phyloP scores from a whole-genome alignment of 495 filamentous ascomycete species.

The Neurospora sp. region DNA sequence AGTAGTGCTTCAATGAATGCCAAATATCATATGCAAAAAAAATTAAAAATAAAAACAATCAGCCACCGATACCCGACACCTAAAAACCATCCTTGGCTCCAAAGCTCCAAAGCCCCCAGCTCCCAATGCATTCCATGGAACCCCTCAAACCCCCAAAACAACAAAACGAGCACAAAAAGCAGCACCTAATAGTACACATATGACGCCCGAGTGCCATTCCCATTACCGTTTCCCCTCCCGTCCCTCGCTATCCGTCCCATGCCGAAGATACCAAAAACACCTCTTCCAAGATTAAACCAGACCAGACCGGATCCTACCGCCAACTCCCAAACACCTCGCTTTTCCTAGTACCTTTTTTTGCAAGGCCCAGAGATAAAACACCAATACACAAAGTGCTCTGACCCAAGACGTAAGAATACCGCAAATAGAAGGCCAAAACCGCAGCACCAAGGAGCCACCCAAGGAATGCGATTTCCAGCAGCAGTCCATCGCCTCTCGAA shows the following conservation, averaged over 20 bases:
- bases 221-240: not conserved
- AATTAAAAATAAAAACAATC: not conserved
- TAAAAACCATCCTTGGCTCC: not conserved
- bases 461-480: not conserved
- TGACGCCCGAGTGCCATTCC: not conserved
- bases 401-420: not conserved
- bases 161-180: not conserved
- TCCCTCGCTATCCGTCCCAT: not conserved
- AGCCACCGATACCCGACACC: not conserved
- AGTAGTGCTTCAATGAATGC: not conserved
- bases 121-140: not conserved
- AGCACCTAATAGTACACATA: not conserved
- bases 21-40: not conserved
- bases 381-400: not conserved
- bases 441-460: not conserved
- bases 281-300: too few species aligned
- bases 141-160: not conserved
- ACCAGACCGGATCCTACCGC: not conserved
- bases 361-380: not conserved
- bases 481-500: not conserved
- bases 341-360: not conserved
- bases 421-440: not conserved
- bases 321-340: not conserved
- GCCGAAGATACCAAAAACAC: not conserved
- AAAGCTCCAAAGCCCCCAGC: not conserved